phyloP scores from a whole-genome alignment of 1,139 yeast genomes.

The Candida sp. region DNA sequence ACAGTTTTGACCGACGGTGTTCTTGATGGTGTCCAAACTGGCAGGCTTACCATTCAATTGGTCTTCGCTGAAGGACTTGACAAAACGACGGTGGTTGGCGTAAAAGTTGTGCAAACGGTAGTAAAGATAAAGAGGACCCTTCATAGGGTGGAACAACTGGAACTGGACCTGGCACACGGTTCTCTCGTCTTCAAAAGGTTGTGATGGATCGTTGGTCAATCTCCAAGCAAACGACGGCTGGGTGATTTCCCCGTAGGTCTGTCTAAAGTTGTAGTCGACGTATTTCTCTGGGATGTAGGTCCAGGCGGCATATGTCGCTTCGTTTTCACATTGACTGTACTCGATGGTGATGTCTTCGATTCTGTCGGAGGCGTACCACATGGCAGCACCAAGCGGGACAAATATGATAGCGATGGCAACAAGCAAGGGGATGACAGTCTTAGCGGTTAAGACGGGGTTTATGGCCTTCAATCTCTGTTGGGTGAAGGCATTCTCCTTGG shows the following conservation, averaged over 20 bases:
- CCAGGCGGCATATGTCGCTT: slow-evolving; percentile 60
- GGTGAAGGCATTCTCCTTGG: slow-evolving; percentile 65
- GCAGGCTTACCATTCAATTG: slow-evolving; percentile 84
- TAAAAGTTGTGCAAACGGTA: slow-evolving; percentile 84
- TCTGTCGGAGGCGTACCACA: slow-evolving; percentile 78
- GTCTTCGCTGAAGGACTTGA: slow-evolving; percentile 87
- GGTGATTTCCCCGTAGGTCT: slow-evolving; percentile 11
- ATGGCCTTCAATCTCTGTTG: slow-evolving; percentile 53
- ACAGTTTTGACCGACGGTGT: slow-evolving; percentile 83
- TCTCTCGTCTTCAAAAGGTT: slow-evolving; percentile 57
- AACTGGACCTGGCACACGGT: slow-evolving; percentile 81
- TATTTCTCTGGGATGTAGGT: slow-evolving; percentile 65
- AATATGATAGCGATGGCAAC: slow-evolving; percentile 78
- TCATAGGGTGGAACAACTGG: slow-evolving; percentile 73
- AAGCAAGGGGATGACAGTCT: slow-evolving; percentile 84
- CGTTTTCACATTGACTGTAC: slow-evolving; percentile 72
- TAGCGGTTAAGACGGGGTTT: slow-evolving; percentile 88
- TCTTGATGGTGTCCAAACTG: slow-evolving; percentile 56
- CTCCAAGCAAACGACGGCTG: slow-evolving; percentile 53
- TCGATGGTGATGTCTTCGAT: slow-evolving; percentile 84
- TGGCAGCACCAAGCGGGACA: slow-evolving; percentile 91
- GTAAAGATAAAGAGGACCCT: slow-evolving; percentile 78
- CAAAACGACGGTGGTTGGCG: slow-evolving; percentile 95
- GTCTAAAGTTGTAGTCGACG: slow-evolving; percentile 56
- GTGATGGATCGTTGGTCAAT: slow-evolving; percentile 52